Evolutionary conservation across 1,284 basidiomycete species (phyloP).

Genomic region (Mrakiaceae sp.): DNA sequence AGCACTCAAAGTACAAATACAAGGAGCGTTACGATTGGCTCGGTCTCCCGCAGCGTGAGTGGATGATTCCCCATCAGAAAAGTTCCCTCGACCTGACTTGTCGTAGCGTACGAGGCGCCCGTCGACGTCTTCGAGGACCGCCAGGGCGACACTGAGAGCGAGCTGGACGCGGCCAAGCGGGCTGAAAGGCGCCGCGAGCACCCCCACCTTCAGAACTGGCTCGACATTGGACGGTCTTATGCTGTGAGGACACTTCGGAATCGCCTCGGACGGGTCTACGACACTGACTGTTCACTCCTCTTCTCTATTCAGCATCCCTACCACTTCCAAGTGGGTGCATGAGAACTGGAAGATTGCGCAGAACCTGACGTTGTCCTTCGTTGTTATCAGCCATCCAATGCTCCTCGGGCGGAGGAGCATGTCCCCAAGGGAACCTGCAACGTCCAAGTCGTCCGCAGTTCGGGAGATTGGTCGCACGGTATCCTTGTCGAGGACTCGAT

Average conservation of each 20-base stretch:
- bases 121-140: constrained; percentile 8
- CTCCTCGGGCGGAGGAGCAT: constrained; percentile 27
- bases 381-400: constrained; percentile 24
- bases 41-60: constrained; percentile 56
- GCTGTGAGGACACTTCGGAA: too few relatives aligned
- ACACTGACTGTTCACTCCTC: too few relatives aligned
- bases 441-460: constrained; percentile 69
- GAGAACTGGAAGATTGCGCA: too few relatives aligned
- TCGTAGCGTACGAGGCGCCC: background rate
- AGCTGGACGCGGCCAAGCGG: constrained; percentile 24
- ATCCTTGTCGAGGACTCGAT: constrained; percentile 53
- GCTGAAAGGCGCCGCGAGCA: constrained; percentile 30
- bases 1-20: constrained; percentile 35
- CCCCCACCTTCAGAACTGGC: constrained; percentile 33
- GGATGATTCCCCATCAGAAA: background rate
- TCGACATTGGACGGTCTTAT: constrained; percentile 14
- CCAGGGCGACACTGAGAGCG: constrained; percentile 25
- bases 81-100: background rate
- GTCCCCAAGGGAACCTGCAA: constrained; percentile 40
- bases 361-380: background rate
- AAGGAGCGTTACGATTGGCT: constrained; percentile 56
- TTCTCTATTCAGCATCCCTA: too few relatives aligned
- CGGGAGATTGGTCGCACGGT: constrained; percentile 84
- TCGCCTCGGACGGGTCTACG: too few relatives aligned
- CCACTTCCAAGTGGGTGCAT: too few relatives aligned